Evolutionary conservation across 352 stramenopile genomes (phyloP).

Genomic region (Phytopythium kandeliae): DNA sequence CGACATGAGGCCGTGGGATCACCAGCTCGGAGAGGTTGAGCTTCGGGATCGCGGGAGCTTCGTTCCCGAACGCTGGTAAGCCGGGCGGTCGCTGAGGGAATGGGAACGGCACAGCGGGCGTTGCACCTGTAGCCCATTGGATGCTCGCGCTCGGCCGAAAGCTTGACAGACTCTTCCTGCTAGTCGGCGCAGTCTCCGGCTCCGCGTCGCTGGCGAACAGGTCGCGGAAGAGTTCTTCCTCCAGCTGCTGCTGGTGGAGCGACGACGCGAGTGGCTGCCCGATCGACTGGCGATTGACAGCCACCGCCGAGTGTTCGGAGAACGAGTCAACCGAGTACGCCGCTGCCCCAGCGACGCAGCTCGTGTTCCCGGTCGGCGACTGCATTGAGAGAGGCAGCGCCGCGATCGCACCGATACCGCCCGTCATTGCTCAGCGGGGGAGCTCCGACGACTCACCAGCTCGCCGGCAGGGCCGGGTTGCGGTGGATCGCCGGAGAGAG

Average conservation of each 20-base stretch:
- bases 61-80: background rate
- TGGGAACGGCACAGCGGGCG: constrained; percentile 7
- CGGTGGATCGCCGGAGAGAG: background rate
- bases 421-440: background rate
- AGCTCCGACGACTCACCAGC: background rate
- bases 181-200: background rate
- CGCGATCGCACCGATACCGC: constrained; percentile 1
- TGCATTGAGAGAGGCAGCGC: constrained; percentile 7
- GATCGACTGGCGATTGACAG: constrained; percentile 4
- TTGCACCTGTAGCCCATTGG: background rate
- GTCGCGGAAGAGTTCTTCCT: constrained; percentile 68
- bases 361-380: background rate
- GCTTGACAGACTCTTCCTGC: background rate
- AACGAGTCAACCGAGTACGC: constrained; percentile 56
- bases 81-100: constrained; percentile 2
- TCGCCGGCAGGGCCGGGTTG: background rate
- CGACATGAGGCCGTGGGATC: constrained; percentile 21
- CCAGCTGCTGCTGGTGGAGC: constrained; percentile 21
- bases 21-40: constrained; percentile 47
- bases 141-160: background rate
- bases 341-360: background rate
- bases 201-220: constrained; percentile 36
- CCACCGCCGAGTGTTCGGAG: constrained; percentile 31
- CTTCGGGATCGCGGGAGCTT: constrained; percentile 15
- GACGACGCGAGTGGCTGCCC: constrained; percentile 2